These are phyloP conservation scores for Tetrahymena thermophila DNA, from an alignment of 73 alveolate genomes.

Conservation along the genomic window DNA sequence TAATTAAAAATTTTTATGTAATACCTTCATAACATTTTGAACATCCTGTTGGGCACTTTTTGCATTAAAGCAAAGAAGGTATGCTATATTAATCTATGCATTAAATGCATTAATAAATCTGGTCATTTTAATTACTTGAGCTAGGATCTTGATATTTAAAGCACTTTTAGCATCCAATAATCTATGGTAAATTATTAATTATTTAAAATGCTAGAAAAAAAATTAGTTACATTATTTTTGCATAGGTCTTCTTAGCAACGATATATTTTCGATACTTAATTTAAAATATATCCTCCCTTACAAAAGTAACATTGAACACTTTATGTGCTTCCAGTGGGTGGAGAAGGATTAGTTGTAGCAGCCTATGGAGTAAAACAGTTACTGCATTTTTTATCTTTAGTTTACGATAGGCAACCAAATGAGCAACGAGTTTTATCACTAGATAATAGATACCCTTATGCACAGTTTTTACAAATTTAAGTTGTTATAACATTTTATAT, in stretches of 20 bases:
- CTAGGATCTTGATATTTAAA: background rate
- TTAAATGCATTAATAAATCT: background rate
- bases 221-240: background rate
- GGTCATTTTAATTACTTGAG: background rate
- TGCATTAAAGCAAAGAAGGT: background rate
- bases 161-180: background rate
- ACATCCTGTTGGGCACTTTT: background rate
- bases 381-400: background rate
- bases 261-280: background rate
- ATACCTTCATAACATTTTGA: background rate
- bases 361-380: background rate
- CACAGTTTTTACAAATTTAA: background rate
- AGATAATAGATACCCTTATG: background rate
- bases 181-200: background rate
- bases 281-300: background rate
- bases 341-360: background rate
- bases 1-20: no score
- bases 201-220: background rate
- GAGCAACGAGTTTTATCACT: background rate
- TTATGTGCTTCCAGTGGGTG: background rate
- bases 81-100: background rate
- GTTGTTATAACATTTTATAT: background rate
- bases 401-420: background rate
- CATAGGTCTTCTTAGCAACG: background rate
- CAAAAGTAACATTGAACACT: background rate